phyloP scores from a whole-genome alignment of 2,329 filamentous ascomycete species.

The Aspergillus japonicus region DNA sequence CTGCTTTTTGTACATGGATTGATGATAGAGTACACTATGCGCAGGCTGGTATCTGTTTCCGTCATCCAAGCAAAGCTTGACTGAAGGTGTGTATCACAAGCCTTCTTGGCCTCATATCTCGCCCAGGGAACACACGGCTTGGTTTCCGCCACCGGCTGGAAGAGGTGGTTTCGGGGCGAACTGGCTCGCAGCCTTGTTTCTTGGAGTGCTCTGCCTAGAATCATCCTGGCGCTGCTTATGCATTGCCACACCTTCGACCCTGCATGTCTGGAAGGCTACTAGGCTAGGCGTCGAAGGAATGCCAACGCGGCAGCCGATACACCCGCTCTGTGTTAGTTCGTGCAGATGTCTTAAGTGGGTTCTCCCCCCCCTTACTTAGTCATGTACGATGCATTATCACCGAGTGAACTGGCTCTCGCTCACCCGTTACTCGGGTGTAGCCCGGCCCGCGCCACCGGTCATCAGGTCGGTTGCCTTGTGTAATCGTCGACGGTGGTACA shows the following conservation, averaged over 20 bases:
- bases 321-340: background rate
- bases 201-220: background rate
- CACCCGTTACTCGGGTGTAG: background rate
- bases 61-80: background rate
- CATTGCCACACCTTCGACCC: background rate
- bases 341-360: background rate
- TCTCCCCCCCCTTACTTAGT: background rate
- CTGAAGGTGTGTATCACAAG: background rate
- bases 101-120: background rate
- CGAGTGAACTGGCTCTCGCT: background rate
- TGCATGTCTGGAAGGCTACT: background rate
- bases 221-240: background rate
- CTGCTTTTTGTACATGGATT: background rate
- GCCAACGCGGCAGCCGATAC: background rate
- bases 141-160: background rate
- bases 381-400: background rate
- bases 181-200: background rate
- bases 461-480: background rate
- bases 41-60: background rate
- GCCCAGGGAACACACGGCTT: background rate
- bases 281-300: background rate
- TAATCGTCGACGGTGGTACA: background rate
- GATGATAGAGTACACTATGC: background rate
- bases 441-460: background rate
- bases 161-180: background rate